phyloP scores from a whole-genome alignment of 1,139 yeast genomes.

The Suhomyces terraborum region DNA sequence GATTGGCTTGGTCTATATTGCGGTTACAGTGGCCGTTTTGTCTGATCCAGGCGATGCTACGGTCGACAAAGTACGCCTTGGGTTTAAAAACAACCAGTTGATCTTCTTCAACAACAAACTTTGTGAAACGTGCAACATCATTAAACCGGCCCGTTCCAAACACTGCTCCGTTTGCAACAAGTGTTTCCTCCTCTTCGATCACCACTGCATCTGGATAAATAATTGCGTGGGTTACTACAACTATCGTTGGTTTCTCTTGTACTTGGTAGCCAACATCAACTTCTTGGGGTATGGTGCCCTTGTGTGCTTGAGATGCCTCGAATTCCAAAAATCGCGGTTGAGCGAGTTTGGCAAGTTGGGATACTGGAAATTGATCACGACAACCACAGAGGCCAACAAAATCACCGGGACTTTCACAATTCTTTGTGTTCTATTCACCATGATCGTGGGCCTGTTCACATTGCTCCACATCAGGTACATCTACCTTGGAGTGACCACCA shows the following conservation, averaged over 20 bases:
- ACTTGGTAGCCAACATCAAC: conserved; percentile 56
- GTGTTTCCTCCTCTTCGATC: conserved; percentile 77
- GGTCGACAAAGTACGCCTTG: conserved; percentile 10
- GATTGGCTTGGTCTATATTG: conserved; percentile 37
- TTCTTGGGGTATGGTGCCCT: conserved; percentile 64
- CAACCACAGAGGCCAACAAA: conserved; percentile 38
- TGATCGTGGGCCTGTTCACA: conserved; percentile 59
- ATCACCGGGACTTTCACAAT: conserved; percentile 54
- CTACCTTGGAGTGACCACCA: conserved; percentile 86
- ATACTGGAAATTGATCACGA: conserved; percentile 31
- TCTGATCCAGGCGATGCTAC: conserved; percentile 56
- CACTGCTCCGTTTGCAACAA: conserved; percentile 76
- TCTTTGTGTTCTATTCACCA: conserved; percentile 54
- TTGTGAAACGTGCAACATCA: conserved; percentile 61
- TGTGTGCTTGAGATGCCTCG: conserved; percentile 33
- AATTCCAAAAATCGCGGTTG: conserved; percentile 18
- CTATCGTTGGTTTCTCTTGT: conserved; percentile 67
- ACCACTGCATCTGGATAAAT: conserved; percentile 94
- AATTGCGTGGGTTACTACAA: conserved; percentile 85
- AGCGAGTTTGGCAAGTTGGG: conserved; percentile 15
- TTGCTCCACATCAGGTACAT: conserved; percentile 63
- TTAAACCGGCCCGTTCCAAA: conserved; percentile 84
- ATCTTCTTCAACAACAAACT: conserved; percentile 51
- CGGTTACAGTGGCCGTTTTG: conserved; percentile 45
- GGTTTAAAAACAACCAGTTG: conserved; percentile 53